These are phyloP conservation scores for Zoysia pacifica DNA, from an alignment of 176 grass and related monocot species.

Conservation along the genomic window DNA sequence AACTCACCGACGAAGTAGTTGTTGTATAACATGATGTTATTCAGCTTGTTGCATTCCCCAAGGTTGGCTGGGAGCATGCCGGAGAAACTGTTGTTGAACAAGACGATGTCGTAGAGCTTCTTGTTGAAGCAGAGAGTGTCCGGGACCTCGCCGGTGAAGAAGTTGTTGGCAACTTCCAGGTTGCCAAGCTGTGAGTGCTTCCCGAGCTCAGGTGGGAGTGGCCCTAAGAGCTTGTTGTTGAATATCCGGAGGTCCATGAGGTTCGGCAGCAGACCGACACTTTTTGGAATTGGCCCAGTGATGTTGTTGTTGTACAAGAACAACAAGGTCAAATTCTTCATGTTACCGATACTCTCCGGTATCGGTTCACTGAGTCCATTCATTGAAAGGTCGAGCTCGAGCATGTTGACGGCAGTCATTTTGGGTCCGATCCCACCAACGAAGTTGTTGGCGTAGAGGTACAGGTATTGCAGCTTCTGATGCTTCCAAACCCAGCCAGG, in stretches of 20 bases:
- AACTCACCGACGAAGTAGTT: conserved; percentile 53
- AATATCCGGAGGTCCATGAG: conserved; percentile 24
- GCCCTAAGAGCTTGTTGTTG: conserved; percentile 39
- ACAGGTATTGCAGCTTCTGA: conserved; percentile 30
- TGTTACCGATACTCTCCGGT: conserved; percentile 33
- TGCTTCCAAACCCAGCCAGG: conserved; percentile 48
- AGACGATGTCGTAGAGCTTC: conserved; percentile 28
- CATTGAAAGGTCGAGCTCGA: conserved; percentile 37
- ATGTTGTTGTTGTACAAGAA: conserved; percentile 52
- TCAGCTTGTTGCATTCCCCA: conserved; percentile 24
- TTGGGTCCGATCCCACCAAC: conserved; percentile 24
- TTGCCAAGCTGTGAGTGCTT: conserved; percentile 42
- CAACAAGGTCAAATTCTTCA: conserved; percentile 37
- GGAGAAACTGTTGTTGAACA: conserved; percentile 51
- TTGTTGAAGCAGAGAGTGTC: conserved; percentile 42
- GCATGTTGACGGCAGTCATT: conserved; percentile 19
- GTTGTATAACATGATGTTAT: conserved; percentile 34
- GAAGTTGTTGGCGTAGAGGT: conserved; percentile 40
- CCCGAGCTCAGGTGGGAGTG: conserved; percentile 52
- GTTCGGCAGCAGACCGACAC: conserved; percentile 30
- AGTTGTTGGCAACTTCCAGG: conserved; percentile 43
- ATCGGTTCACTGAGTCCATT: conserved; percentile 44
- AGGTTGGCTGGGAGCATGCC: conserved; percentile 37
- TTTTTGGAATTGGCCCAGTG: conserved; percentile 41
- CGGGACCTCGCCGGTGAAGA: conserved; percentile 44